These are phyloP conservation scores for Penicillium sclerotigenum DNA, from an alignment of 2,329 filamentous ascomycete species.

Conservation along the genomic window DNA sequence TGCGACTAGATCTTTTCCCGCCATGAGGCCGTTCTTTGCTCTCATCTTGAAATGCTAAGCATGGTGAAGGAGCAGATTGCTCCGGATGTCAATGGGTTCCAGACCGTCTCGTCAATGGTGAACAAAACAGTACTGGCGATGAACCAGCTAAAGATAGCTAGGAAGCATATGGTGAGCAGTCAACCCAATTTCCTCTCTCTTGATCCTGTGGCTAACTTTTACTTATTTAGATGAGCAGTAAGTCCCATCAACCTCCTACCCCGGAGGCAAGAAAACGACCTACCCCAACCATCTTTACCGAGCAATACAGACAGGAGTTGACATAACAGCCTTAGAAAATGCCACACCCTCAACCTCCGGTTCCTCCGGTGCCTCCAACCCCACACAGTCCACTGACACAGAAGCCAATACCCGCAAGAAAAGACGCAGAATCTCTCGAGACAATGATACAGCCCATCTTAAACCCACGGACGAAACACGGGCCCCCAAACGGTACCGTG, in stretches of 20 bases:
- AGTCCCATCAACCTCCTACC: not conserved
- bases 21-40: constrained; percentile 41
- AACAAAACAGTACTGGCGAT: constrained; percentile 40
- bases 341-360: not conserved
- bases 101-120: constrained; percentile 37
- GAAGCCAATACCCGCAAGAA: constrained; percentile 16
- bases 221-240: constrained; percentile 17
- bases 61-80: constrained; percentile 33
- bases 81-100: constrained; percentile 28
- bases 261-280: not conserved
- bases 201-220: constrained; percentile 1
- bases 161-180: constrained; percentile 36
- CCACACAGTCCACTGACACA: constrained; percentile 7
- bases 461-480: constrained; percentile 3
- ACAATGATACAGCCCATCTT: not conserved
- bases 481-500: constrained; percentile 12
- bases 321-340: not conserved
- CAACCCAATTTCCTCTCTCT: not conserved
- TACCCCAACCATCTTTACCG: not conserved
- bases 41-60: constrained; percentile 40
- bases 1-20: constrained; percentile 38
- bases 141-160: constrained; percentile 34
- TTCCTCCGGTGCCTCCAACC: not conserved
- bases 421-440: not conserved
- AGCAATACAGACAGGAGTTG: not conserved